Conservation (phyloP, 1,284 basidiomycete species). For the Malassezia dermatis region DNA sequence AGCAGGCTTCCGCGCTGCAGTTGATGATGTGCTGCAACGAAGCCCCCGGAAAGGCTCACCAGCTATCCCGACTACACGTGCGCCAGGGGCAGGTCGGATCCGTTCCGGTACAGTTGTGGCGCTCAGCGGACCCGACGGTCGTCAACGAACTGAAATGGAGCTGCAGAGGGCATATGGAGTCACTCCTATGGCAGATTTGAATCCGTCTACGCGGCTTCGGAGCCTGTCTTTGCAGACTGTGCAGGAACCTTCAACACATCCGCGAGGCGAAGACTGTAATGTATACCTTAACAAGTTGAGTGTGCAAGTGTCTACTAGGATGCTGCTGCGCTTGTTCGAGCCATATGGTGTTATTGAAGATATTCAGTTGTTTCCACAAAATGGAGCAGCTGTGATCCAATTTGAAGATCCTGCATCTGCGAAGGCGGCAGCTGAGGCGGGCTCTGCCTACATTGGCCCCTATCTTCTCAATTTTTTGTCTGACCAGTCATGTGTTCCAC, state of each 20-base stretch:
- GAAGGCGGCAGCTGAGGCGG: not conserved
- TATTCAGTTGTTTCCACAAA: conserved; percentile 12
- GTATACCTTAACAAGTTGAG: conserved; percentile 8
- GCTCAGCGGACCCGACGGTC: conserved; percentile 32
- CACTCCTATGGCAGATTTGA: not conserved
- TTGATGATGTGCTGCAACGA: not conserved
- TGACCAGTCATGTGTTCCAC: conserved; percentile 4
- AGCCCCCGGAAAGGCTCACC: not conserved
- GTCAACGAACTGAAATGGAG: conserved; percentile 34
- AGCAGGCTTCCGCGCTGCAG: not conserved
- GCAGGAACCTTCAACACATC: not conserved
- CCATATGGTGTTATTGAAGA: conserved; percentile 14
- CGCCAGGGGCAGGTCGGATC: conserved; percentile 20
- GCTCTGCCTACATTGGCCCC: conserved; percentile 3
- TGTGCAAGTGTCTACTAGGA: conserved; percentile 5
- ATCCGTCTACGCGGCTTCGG: not conserved
- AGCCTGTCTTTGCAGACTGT: conserved; percentile 1
- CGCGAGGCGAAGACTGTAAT: not conserved
- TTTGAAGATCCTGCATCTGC: conserved; percentile 5
- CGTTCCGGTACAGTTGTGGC: conserved; percentile 43
- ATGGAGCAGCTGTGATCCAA: conserved; percentile 7
- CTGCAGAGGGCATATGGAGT: conserved; percentile 19
- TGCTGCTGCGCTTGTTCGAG: conserved; percentile 14
- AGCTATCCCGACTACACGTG: not conserved
- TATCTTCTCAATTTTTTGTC: conserved; percentile 7